Evolutionary conservation across 768 basidiomycete genomes (phyloP), one percentile per base, ranked within the genome.

Genomic region (Phylloporus sp.): DNA sequence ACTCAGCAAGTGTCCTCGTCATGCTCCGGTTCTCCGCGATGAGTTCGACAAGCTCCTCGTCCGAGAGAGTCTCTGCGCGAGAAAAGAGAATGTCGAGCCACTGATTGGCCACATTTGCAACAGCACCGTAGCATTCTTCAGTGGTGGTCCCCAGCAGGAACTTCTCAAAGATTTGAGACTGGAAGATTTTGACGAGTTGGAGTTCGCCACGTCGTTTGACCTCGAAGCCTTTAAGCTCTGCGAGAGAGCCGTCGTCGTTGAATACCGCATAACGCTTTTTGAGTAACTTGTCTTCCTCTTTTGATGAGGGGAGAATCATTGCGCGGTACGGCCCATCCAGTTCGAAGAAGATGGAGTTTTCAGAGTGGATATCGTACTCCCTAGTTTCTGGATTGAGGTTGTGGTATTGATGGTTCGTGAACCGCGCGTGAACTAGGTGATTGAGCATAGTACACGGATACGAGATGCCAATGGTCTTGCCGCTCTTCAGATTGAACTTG

Each of bases 361-460:
- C 97, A 70, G 86, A 91, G 55, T 91, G 89, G 26, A 98, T 73
- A 18, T 74, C 74, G 70, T 97, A 97, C 55, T 86, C 82, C 26
- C 95, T 94, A 0, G 87, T 87, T 45, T 86, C 84, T 7, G 81
- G 80, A 63, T 97, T 85, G 20, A 95, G 76, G 59, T 95, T 87
- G 68, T 98, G 97, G 67, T 99, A 99, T 68, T 98, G 95, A 57
- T 98, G 82, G 63, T 99, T 98, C 48, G 97, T 99, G 73, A 98
- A 98, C 61, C 86, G 76, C 31, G 87, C 94, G 62, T 98, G 80
- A 36, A 98, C 95, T 56, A 98, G 85, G 64, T 99, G 97, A 64
- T 99, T 99, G 54, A 99, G 82, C 95, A 99, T 99, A 6, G 95
- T 98, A 70, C 97, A 98, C 0, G 97, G 97, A 65, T 98, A 99